These are phyloP conservation scores for Suhomyces kunorum DNA, from an alignment of 1,139 yeast species.

Conservation along the genomic window DNA sequence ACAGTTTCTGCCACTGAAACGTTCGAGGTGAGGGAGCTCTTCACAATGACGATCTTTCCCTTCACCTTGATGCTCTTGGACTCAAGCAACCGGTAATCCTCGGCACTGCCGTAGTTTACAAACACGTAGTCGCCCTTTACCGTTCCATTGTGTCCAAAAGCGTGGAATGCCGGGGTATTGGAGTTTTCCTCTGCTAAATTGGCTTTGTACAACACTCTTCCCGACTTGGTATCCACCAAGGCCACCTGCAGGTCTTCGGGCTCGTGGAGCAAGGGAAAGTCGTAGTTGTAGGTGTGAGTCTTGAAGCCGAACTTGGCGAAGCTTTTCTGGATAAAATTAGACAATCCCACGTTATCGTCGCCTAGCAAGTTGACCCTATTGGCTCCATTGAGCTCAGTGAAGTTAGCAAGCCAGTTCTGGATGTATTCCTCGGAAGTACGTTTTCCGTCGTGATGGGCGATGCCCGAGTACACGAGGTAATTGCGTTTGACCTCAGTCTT, in stretches of 20 bases:
- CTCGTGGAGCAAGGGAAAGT: slow-evolving; percentile 21
- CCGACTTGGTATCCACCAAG: slow-evolving; percentile 25
- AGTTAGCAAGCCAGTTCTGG: slow-evolving; percentile 24
- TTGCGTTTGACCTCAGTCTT: slow-evolving; percentile 63
- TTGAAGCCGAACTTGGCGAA: slow-evolving; percentile 34
- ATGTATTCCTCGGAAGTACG: slow-evolving; percentile 32
- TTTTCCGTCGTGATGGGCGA: slow-evolving; percentile 27
- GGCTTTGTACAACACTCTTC: slow-evolving; percentile 29
- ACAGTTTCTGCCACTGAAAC: slow-evolving; percentile 30
- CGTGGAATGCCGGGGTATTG: slow-evolving; percentile 41
- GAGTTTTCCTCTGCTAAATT: slow-evolving; percentile 28
- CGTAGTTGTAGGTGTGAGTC: slow-evolving; percentile 22
- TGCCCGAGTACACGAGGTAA: slow-evolving; percentile 25
- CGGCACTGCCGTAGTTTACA: slow-evolving; percentile 33
- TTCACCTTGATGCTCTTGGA: slow-evolving; percentile 23
- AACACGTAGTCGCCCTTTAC: slow-evolving; percentile 29
- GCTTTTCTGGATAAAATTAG: slow-evolving; percentile 26
- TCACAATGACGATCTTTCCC: slow-evolving; percentile 36
- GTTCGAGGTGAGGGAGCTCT: slow-evolving; percentile 17
- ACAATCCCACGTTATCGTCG: slow-evolving; percentile 31
- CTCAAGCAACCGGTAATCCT: slow-evolving; percentile 30
- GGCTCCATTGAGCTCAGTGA: slow-evolving; percentile 18
- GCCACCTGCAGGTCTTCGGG: slow-evolving; percentile 29
- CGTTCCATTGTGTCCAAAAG: slow-evolving; percentile 33
- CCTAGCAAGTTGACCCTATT: slow-evolving; percentile 27